Conservation (phyloP, 768 basidiomycete genomes). For the Pisolithus orientalis region DNA sequence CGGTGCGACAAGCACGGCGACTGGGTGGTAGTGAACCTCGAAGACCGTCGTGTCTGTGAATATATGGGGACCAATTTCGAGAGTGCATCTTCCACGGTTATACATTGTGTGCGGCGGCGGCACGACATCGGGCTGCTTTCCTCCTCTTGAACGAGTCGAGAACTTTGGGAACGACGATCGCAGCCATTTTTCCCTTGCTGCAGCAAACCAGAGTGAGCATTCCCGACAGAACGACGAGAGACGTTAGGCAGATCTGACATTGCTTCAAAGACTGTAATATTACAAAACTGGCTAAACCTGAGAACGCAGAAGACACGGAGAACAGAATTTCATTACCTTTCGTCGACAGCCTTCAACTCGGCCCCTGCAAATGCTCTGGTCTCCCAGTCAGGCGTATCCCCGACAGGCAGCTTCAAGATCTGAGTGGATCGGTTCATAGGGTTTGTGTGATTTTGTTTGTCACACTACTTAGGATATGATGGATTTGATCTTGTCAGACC, state of each 20-base stretch:
- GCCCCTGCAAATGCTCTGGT: conserved; percentile 35
- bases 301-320: not conserved
- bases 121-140: conserved; percentile 44
- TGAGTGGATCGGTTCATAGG: conserved; percentile 22
- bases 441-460: conserved; percentile 23
- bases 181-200: conserved; percentile 72
- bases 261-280: conserved; percentile 64
- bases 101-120: conserved; percentile 66
- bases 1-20: conserved; percentile 17
- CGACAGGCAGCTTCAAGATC: conserved; percentile 45
- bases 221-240: conserved; percentile 5
- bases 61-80: conserved; percentile 70
- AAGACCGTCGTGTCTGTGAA: conserved; percentile 65
- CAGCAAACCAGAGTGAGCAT: conserved; percentile 10
- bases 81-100: conserved; percentile 58
- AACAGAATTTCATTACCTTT: conserved; percentile 40
- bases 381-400: conserved; percentile 57
- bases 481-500: not conserved
- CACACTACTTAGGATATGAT: not conserved
- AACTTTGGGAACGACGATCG: conserved; percentile 62
- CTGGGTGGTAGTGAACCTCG: conserved; percentile 62
- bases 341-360: conserved; percentile 41
- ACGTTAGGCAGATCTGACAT: conserved; percentile 36
- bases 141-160: conserved; percentile 55
- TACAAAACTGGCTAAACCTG: conserved; percentile 40